phyloP scores from a whole-genome alignment of 1,284 basidiomycete species.

The Moniliella sp. region DNA sequence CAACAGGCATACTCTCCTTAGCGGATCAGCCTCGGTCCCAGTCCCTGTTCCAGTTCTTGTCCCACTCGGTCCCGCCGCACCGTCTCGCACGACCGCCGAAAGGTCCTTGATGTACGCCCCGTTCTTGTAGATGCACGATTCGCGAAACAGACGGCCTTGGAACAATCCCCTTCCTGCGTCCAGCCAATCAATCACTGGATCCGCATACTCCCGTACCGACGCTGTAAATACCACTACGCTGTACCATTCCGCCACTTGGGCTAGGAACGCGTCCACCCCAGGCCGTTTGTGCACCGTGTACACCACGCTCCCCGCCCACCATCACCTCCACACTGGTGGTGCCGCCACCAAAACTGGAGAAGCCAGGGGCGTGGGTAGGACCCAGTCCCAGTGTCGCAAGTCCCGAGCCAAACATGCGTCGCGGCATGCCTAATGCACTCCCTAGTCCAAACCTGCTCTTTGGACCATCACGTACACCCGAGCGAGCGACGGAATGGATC shows the following conservation, averaged over 20 bases:
- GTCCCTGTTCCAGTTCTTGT: too few species aligned
- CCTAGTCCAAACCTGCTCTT: too few species aligned
- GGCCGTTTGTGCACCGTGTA: constrained; percentile 98
- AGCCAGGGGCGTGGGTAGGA: too few species aligned
- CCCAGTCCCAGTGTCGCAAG: too few species aligned
- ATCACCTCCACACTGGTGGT: constrained; percentile 99
- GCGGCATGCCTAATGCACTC: too few species aligned
- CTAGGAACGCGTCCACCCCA: constrained; percentile 46
- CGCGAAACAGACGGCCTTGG: constrained; percentile 65
- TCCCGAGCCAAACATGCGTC: too few species aligned
- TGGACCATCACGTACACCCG: too few species aligned
- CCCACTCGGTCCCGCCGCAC: too few species aligned
- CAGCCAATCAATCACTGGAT: constrained; percentile 97
- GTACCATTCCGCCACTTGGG: constrained; percentile 87
- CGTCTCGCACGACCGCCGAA: constrained; percentile 62
- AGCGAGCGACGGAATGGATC: constrained; percentile 81
- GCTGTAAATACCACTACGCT: constrained; percentile 96
- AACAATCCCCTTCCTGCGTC: constrained; percentile 72
- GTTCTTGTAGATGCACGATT: constrained; percentile 79
- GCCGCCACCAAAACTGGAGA: too few species aligned
- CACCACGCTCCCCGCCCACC: constrained; percentile 62
- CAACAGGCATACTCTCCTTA: too few species aligned
- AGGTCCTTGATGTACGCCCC: constrained; percentile 89
- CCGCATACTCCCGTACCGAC: constrained; percentile 94
- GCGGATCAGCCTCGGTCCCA: too few species aligned